Base-by-base conservation (phyloP, 768 basidiomycete genomes). In the Trametes elegans region DNA sequence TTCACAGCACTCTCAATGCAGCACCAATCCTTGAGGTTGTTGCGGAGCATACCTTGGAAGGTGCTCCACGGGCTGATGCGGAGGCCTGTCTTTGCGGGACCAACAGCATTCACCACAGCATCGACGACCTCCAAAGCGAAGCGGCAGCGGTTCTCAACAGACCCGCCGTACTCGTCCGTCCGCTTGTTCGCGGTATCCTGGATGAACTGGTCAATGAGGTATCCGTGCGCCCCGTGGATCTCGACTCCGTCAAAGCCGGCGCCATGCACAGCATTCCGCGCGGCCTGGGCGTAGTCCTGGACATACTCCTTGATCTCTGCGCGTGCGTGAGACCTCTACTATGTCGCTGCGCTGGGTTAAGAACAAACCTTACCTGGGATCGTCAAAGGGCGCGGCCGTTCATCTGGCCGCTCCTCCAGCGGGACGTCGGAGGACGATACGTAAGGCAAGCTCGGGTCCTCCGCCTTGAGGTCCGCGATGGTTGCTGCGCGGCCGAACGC, bases 111-210 rank as follows among this genome's bases (percentile, higher is more conserved):
- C 18, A 60, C 47, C 24, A 79, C 70, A 1, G 74, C 73, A n/a
- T 72, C 68, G 19, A 73, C 58, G 36, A 77, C 71, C 58, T 78
- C 75, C 16, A 78, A 67, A 3, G 68, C 62, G 66, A 83, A 81
- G 3, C 78, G 66, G 5, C 69, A 60, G 7, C 80, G 70, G 62
- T 78, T 77, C 65, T 79, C 78, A 32, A 79, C 56, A 5, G 70
- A 71, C 0, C 81, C 81, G 5, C 81, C 81, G 64, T 77, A 82
- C 52, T 70, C 68, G 68, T 79, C 78, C 28, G 68, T 74, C 23
- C 76, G 72, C 39, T 73, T 67, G 68, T 80, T 79, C 27, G 66
- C 55, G 10, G 61, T 62, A 46, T 68, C 58, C 57, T 75, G 71
- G 16, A 73, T 41, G 67, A 78, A 78, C 62, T 78, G 76, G 62